Evolutionary conservation across 371 early-diverging fungal species (phyloP), one percentile per base, ranked within the genome.

Genomic region (Apophysomyces elegans): DNA sequence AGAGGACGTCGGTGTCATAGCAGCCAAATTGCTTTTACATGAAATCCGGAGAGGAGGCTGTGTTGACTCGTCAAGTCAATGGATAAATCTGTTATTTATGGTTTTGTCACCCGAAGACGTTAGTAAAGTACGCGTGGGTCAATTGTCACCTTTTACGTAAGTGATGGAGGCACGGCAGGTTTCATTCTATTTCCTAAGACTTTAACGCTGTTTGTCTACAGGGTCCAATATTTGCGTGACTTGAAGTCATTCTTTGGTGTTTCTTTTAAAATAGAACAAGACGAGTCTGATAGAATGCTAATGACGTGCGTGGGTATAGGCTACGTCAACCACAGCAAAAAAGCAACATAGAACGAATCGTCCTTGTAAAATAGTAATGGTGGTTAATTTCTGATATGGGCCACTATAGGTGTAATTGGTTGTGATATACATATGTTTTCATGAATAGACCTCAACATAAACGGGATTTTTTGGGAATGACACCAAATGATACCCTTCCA

Each of bases 51-150:
- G 90, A 36, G 95, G 95, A 46, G 99, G 97, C 1, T 93, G 92
- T 70, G 93, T 96, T 13, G 98, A 96, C 73, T 88, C 93, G 13
- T 68, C 88, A 38, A 88, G 90, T 69, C 97, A 97, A 81, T 95
- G 96, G 90, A 70, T 97, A 61, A 85, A 87, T 43, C 70, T 96
- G 46, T 75, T 97, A 65, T 79, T 93, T 67, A 90, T 96, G 93
- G 90, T 92, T 1, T 74, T 96, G 37, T 86, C 94, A 7, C 93
- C 97, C 1, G 96, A 96, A 74, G 97, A 99, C 80, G 97, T 96
- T 18, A 85, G 92, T 58, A 96, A 96, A 73, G 83, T 96, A n/a
- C 84, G 95, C 35, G 70, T 96, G 26, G 97, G 96, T 16, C 81
- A 87, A 63, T 77, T 97, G 39, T 89, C 93, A 26, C 88, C 93